Evolutionary conservation across 2,329 filamentous ascomycete species (phyloP), one percentile per base, ranked within the genome.

Genomic region (Colletotrichum theobromicola): DNA sequence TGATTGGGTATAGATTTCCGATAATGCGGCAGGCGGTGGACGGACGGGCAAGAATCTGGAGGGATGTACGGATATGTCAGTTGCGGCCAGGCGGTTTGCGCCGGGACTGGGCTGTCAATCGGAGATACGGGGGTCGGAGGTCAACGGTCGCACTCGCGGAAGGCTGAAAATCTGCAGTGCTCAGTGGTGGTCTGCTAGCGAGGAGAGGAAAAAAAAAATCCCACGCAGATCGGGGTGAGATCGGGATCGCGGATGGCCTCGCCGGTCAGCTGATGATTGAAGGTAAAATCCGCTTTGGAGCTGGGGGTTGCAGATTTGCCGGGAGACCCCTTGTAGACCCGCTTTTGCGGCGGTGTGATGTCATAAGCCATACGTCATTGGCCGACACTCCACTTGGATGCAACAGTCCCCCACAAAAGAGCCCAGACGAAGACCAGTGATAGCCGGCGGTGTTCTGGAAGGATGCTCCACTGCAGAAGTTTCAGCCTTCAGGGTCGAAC

Each of bases 321-420:
- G 72, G 67, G 67, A 66, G 50, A 34, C 50, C 61, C 35, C 72
- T 28, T 53, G 37, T n/a, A 12, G 24, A 7, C 32, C 55, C 67
- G 30, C 55, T 66, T 9, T 18, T 53, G 37, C 72, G 67, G 71
- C 71, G 72, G 72, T 74, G 72, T 74, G 72, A 74, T 74, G 72
- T 74, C 72, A 74, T 74, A 32, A 34, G 10, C 53, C 13, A 26
- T 74, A 74, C 67, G 67, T 74, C 72, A 74, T 71, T 74, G 72
- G 72, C 53, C 53, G 13, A 5, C 1, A 26, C n/a, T 21, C 72
- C 72, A 66, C 72, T 37, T 7, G 9, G 37, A 57, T 74, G 67
- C 67, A 63, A 71, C 72, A 21, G 10, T 15, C 16, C 10, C 24
- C 55, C 61, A 71, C 15, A 34, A 10, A 24, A 55, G n/a, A 10